These are phyloP conservation scores for Trichoderma breve DNA, from an alignment of 2,329 filamentous ascomycete genomes.

Conservation along the genomic window DNA sequence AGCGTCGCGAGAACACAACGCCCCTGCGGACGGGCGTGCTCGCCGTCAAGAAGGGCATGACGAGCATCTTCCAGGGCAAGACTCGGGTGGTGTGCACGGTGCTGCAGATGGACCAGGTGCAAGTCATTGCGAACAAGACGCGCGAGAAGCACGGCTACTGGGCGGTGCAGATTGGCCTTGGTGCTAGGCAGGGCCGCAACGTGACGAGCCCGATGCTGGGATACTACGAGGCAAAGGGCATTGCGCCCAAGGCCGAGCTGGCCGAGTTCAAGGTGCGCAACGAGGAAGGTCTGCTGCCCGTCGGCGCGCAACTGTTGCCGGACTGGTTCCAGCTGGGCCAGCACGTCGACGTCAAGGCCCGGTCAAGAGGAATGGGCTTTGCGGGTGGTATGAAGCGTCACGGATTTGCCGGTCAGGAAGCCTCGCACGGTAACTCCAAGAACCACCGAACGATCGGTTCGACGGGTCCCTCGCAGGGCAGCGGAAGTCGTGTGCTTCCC, in stretches of 20 bases:
- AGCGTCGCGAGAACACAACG: conserved; percentile 57
- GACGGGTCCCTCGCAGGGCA: conserved; percentile 82
- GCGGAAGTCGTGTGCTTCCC: conserved; percentile 86
- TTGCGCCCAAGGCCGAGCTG: conserved; percentile 80
- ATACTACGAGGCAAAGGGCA: conserved; percentile 78
- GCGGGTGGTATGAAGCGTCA: conserved; percentile 97
- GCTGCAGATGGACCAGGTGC: conserved; percentile 86
- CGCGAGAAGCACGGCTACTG: conserved; percentile 80
- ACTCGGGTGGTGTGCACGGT: conserved; percentile 83
- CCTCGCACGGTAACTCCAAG: conserved; percentile 92
- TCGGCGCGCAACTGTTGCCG: conserved; percentile 76
- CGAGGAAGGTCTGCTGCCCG: conserved; percentile 67
- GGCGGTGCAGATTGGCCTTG: conserved; percentile 85
- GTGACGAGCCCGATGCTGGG: conserved; percentile 80
- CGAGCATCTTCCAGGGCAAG: conserved; percentile 78
- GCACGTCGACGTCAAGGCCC: conserved; percentile 79
- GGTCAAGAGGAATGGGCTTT: conserved; percentile 86
- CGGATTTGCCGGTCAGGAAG: conserved; percentile 83
- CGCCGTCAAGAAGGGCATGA: conserved; percentile 94
- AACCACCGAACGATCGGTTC: conserved; percentile 92
- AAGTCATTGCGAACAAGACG: conserved; percentile 87
- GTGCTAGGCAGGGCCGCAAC: conserved; percentile 70
- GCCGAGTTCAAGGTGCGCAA: conserved; percentile 84
- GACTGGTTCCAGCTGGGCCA: conserved; percentile 90
- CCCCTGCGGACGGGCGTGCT: conserved; percentile 76